Base-by-base conservation (phyloP, 1,284 basidiomycete genomes). In the Marasmius oreades region DNA sequence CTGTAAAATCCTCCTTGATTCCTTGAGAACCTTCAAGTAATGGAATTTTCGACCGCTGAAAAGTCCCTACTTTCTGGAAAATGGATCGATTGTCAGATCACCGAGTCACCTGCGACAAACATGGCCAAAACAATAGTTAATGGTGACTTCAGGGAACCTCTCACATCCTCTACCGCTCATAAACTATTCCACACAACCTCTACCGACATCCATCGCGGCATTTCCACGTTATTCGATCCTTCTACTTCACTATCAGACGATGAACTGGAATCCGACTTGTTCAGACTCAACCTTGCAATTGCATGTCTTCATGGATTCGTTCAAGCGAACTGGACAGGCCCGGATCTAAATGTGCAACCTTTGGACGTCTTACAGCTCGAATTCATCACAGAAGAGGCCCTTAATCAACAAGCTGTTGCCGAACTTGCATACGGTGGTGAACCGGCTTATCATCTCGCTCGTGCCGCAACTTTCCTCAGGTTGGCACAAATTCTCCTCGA, bases 261-360 rank as follows among this genome's bases (percentile, higher is more conserved):
- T 58, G 52, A 60, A 57, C 71, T 73, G 33, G 67, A 67, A 37
- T 50, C 22, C n/a, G 86, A 90, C 65, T 64, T 85, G n/a, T 61
- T 81, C 37, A 77, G 79, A 20, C 75, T 98, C 36, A 70, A 81
- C 14, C 63, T 93, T 0, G 93, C 86, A 0, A 79, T 95, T 2
- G 87, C 93, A 3, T 87, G 87, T 55, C 77, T 98, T 26, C 93
- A 97, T 62, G 85, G 92, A 0, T 99, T 96, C 73, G 78, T 96
- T 0, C 97, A 99, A 70, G 80, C 80, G 36, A 99, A 99, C 72
- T 99, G 94, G 94, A 98, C 95, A 0, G 97, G 97, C 1, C 97
- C 97, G 1, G 82, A 93, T 64, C 79, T 97, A 43, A 76, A 87
- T 59, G 68, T 94, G 67, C 71, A 70, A 62, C 78, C 80, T 57